Base-by-base conservation (phyloP, 345 rosid species). In the Toxicodendron radicans region DNA sequence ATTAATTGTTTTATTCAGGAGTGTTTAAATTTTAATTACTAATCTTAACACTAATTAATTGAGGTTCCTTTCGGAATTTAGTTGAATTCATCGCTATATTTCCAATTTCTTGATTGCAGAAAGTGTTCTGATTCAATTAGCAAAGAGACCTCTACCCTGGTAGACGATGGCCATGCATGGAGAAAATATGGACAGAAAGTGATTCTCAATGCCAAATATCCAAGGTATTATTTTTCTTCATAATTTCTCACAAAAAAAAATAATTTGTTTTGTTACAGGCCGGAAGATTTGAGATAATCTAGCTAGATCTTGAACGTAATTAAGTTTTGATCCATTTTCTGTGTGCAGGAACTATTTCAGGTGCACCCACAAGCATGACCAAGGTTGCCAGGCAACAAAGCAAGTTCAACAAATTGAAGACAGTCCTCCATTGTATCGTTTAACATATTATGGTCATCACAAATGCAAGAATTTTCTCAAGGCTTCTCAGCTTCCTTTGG, bases 151-250 rank as follows among this genome's bases (percentile, higher is more conserved):
- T 2, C 81, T 0, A 13, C 21, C 2, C 64, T 76, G 16, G 2
- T 33, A 18, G 87, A 87, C 7, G 93, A 89, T 54, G 88, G 91
- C 4, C 54, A 73, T 76, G 88, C 88, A 4, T 89, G 93, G 93
- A 87, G 93, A 76, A 89, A 89, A 67, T 89, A 89, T 70, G 93
- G 93, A 4, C 91, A 89, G 69, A 89, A 89, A 71, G 51, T 13
- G 51, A 87, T 89, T 65, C 87, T 82, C 45, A 54, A 84, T 10
- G 60, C 88, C 61, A 85, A 77, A 27, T 76, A 71, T 48, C 88
- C 91, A 23, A 87, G 93, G 93, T 85, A 30, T 43, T 16, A 56
- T 51, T 17, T 4, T n/a, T n/a, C n/a, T n/a, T n/a, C 10, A 56
- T 21, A 13, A 24, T 17, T 66, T 2, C 1, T 56, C 73, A 38